Percentiles rank a stretch among this genome's conserved stretches.
Evolutionary conservation across 495 filamentous ascomycete genomes (phyloP).

Genomic region (Neurospora cerealis): DNA sequence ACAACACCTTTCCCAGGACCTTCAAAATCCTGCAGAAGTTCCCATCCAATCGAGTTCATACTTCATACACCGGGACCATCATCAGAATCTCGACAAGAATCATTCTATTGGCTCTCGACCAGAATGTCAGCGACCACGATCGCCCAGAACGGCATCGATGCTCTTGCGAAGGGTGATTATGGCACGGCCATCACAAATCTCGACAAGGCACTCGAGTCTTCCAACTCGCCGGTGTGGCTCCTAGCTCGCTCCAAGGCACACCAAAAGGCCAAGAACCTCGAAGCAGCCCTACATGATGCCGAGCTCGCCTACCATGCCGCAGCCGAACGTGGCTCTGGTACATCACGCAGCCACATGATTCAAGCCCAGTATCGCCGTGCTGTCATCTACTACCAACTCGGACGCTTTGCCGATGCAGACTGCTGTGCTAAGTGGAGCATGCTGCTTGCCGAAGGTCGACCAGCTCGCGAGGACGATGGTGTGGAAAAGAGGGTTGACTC

Average conservation of each 20-base stretch:
- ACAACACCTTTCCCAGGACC: not conserved
- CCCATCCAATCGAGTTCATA: not conserved
- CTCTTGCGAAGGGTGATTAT: constrained; percentile 54
- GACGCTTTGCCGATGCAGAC: constrained; percentile 64
- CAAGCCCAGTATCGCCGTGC: constrained; percentile 73
- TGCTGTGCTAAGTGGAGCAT: constrained; percentile 61
- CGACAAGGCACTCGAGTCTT: constrained; percentile 61
- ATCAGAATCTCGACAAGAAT: not conserved
- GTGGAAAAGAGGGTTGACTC: constrained; percentile 29
- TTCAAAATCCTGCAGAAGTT: not conserved
- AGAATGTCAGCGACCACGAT: constrained; percentile 21
- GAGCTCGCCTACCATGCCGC: constrained; percentile 66
- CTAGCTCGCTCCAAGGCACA: constrained; percentile 81
- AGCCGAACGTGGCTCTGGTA: constrained; percentile 46
- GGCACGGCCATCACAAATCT: constrained; percentile 58
- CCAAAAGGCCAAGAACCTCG: constrained; percentile 44
- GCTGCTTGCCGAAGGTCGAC: constrained; percentile 39
- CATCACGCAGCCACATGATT: constrained; percentile 67
- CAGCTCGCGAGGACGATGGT: constrained; percentile 29
- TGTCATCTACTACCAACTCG: constrained; percentile 60
- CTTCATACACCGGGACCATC: not conserved
- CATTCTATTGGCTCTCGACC: not conserved
- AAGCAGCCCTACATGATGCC: constrained; percentile 65
- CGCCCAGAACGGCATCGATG: constrained; percentile 38
- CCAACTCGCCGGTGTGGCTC: constrained; percentile 70